phyloP scores from a whole-genome alignment of 2,329 filamentous ascomycete species.

The Stagonosporopsis cucurbitacearum region DNA sequence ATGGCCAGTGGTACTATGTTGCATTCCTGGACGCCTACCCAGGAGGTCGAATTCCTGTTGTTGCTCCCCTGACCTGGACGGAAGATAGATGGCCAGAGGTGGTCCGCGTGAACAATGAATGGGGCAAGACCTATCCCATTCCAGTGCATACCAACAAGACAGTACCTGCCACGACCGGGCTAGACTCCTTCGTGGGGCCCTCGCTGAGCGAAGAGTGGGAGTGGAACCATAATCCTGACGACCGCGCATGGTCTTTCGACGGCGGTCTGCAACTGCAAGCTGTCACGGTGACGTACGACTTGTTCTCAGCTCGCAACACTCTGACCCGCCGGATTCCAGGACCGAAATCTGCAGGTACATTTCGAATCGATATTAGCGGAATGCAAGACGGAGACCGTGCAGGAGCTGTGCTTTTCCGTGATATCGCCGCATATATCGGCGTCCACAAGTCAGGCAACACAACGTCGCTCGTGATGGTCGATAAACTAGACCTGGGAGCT shows the following conservation, averaged over 20 bases:
- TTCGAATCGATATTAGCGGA: constrained; percentile 56
- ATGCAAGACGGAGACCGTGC: constrained; percentile 61
- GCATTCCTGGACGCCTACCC: constrained; percentile 64
- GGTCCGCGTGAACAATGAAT: constrained; percentile 53
- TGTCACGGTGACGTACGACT: constrained; percentile 60
- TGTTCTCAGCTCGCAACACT: constrained; percentile 54
- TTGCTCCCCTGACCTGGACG: constrained; percentile 62
- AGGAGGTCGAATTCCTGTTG: constrained; percentile 62
- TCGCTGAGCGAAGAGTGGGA: constrained; percentile 60
- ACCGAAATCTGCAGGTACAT: constrained; percentile 55
- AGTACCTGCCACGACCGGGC: constrained; percentile 46
- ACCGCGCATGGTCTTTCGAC: constrained; percentile 53
- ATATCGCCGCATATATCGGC: constrained; percentile 61
- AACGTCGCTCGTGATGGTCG: constrained; percentile 46
- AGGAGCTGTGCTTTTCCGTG: constrained; percentile 62
- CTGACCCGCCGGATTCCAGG: constrained; percentile 53
- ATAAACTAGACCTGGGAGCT: constrained; percentile 50
- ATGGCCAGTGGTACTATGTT: constrained; percentile 66
- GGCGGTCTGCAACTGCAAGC: constrained; percentile 57
- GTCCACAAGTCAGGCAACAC: constrained; percentile 51
- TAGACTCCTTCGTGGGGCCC: constrained; percentile 55
- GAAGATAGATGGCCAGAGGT: constrained; percentile 60
- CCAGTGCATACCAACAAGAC: constrained; percentile 41
- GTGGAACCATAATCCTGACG: constrained; percentile 69
- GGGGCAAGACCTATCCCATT: constrained; percentile 55